Evolutionary conservation across 129 eudicot genomes (phyloP), one percentile per base, ranked within the genome.

Genomic region (Flaveria sonorensis): DNA sequence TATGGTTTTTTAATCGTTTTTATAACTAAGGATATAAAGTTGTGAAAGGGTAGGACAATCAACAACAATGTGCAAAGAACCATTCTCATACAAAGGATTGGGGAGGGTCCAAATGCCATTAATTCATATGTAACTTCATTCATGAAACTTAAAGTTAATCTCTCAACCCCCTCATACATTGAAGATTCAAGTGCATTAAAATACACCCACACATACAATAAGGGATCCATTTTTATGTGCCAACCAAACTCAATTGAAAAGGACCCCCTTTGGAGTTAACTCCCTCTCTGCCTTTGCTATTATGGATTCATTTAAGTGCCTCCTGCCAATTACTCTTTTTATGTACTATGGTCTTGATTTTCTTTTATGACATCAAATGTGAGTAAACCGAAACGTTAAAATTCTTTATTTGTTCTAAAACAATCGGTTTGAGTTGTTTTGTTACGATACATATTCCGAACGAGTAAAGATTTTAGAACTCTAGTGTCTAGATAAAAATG

Each of bases 141-240:
- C 83, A 79, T 79, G 83, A 79, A 79, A 72, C 83, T 51, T 72
- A 72, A 71, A 79, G 42, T 79, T 72, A 72, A 72, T 72, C 78
- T 43, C 70, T 78, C 82, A 78, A 78, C 76, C 40, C 59, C 74
- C 83, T 24, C 74, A 64, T 52, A 77, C 71, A 79, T 79, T 79
- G 74, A 79, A 72, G 79, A 68, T 73, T 46, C 79, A 80, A 65
- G 66, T 80, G 83, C 83, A 73, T 80, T 80, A 66, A 80, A 73
- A 50, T 74, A 65, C 70, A 30, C 79, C 3, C 36, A 30, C 36
- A 30, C 36, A 30, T 30, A 48, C 83, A 67, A 73, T 80, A 80
- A 80, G 79, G 75, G 79, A 80, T 53, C 79, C 79, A 66, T 30
- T 80, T 66, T 80, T 80, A 80, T 73, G 79, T 80, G 75, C 79